Evolutionary conservation across 257 asterid genomes (phyloP).

Genomic region (Solanum ossicruentum): DNA sequence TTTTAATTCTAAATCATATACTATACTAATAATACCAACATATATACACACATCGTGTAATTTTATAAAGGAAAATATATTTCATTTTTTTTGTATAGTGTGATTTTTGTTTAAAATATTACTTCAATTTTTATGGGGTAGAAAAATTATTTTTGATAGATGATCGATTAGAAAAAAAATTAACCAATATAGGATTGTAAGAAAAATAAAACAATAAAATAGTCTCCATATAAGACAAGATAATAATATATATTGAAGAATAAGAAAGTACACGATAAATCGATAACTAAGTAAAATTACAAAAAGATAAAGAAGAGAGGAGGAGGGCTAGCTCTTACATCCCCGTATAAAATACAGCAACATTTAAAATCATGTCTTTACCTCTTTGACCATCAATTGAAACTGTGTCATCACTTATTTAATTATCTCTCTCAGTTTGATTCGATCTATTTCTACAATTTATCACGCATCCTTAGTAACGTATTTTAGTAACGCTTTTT

Average conservation of each 20-base stretch:
- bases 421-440: neutral
- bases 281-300: neutral
- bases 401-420: neutral
- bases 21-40: too few relatives aligned
- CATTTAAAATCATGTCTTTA: too few relatives aligned
- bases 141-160: neutral
- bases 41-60: too few relatives aligned
- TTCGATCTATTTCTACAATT: accelerated
- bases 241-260: neutral
- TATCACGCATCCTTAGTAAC: neutral
- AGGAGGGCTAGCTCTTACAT: neutral
- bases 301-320: neutral
- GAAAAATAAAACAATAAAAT: neutral
- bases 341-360: neutral
- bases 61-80: too few relatives aligned
- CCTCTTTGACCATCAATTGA: neutral
- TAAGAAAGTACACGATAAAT: neutral
- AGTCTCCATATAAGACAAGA: neutral
- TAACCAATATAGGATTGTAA: neutral
- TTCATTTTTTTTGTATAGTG: too few relatives aligned
- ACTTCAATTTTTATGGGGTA: neutral
- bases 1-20: too few relatives aligned
- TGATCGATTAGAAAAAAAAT: neutral
- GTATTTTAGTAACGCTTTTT: accelerated
- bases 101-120: neutral